Evolutionary conservation across 306 rosid genomes (phyloP).

Genomic region (Inga oerstediana): DNA sequence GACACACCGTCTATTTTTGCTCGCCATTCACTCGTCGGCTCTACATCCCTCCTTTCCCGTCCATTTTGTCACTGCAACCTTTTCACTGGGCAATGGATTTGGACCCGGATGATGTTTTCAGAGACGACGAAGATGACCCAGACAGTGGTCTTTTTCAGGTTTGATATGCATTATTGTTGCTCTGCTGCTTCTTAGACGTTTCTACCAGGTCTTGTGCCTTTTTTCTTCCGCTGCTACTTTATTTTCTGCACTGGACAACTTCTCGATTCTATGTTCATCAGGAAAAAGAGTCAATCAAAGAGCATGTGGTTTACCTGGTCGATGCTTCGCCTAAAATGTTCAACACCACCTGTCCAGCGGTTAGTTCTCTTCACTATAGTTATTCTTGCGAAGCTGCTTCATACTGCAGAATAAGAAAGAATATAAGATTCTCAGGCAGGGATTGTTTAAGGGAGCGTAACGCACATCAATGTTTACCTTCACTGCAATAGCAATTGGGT

Average conservation of each 20-base stretch:
- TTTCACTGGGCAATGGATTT: slow-evolving; percentile 50
- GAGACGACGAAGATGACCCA: slow-evolving; percentile 79
- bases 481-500: neutral
- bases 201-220: too few relatives aligned
- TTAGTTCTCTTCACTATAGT: slow-evolving; percentile 34
- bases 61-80: neutral
- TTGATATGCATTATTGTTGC: neutral
- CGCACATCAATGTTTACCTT: neutral
- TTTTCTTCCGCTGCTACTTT: neutral
- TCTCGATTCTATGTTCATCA: slow-evolving; percentile 23
- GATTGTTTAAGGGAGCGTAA: neutral
- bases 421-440: neutral
- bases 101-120: slow-evolving; percentile 83
- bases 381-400: neutral
- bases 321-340: slow-evolving; percentile 97
- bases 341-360: slow-evolving; percentile 52
- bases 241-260: neutral
- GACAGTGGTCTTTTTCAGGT: slow-evolving; percentile 55
- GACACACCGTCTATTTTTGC: neutral
- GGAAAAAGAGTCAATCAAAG: slow-evolving; percentile 73
- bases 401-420: neutral
- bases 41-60: neutral
- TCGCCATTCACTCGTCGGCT: neutral
- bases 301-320: slow-evolving; percentile 68
- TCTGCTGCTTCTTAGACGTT: neutral